Evolutionary conservation across 768 basidiomycete species (phyloP).

Genomic region (Boletus sp.): DNA sequence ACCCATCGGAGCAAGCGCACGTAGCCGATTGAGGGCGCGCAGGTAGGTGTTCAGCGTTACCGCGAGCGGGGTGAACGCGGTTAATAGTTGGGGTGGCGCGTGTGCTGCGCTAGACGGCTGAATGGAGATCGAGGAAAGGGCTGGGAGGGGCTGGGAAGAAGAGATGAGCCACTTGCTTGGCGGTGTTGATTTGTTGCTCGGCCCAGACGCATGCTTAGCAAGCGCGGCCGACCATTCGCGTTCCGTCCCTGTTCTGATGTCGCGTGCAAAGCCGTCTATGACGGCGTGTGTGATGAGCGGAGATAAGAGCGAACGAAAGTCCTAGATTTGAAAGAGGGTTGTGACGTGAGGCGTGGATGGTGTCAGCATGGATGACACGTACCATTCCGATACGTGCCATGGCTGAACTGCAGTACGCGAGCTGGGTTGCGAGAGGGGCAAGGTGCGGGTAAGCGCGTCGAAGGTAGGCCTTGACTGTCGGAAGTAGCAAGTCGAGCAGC

Average conservation of each 20-base stretch:
- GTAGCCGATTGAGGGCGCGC: constrained; percentile 72
- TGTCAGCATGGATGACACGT: constrained; percentile 3
- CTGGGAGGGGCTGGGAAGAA: constrained; percentile 32
- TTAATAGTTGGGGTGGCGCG: constrained; percentile 68
- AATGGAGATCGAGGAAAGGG: constrained; percentile 20
- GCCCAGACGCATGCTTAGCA: constrained; percentile 18
- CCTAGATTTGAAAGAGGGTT: constrained; percentile 15
- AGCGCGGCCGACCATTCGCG: constrained; percentile 36
- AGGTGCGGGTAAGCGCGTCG: constrained; percentile 57
- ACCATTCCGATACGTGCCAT: constrained; percentile 89
- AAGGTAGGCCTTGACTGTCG: constrained; percentile 60
- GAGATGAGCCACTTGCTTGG: constrained; percentile 58
- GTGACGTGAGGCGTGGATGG: not conserved
- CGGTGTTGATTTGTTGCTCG: constrained; percentile 16
- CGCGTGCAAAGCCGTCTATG: constrained; percentile 49
- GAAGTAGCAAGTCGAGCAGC: constrained; percentile 54
- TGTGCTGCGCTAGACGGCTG: constrained; percentile 43
- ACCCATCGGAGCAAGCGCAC: constrained; percentile 71
- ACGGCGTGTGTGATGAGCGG: constrained; percentile 69
- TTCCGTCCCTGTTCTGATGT: constrained; percentile 32
- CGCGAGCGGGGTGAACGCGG: constrained; percentile 76
- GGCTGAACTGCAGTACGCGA: constrained; percentile 90
- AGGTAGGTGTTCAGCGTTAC: constrained; percentile 70
- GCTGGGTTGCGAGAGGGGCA: constrained; percentile 88
- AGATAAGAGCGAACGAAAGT: constrained; percentile 72